Evolutionary conservation across 192 early-diverging fungal species (phyloP).

Genomic region (Cetraspora pellucida): DNA sequence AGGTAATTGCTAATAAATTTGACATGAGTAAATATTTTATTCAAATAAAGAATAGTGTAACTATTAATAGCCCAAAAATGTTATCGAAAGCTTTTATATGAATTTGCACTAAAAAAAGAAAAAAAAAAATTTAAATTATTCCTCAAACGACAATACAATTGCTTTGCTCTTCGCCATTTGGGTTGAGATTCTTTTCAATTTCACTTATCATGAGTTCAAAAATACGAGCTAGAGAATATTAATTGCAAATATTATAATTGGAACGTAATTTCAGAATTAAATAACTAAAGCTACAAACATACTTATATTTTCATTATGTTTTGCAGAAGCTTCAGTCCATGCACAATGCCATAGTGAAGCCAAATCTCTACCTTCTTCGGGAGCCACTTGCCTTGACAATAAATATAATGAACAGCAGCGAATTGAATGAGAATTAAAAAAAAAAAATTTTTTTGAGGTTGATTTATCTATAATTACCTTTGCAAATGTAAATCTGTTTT

Average conservation of each 20-base stretch:
- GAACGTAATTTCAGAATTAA: neutral
- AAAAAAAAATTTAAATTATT: no score
- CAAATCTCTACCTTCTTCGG: constrained; percentile 74
- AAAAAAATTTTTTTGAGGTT: neutral
- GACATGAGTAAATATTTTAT: no score
- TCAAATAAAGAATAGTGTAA: no score
- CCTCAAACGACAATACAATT: constrained; percentile 54
- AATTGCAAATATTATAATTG: neutral
- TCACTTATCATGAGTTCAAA: constrained; percentile 84
- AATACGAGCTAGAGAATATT: constrained; percentile 53
- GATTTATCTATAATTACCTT: constrained; percentile 41
- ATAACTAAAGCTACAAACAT: constrained; percentile 32
- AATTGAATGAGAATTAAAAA: neutral
- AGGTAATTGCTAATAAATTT: no score
- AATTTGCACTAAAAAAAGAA: no score
- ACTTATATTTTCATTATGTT: constrained; percentile 89
- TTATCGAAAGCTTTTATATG: no score
- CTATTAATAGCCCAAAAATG: no score
- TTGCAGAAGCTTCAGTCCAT: constrained; percentile 89
- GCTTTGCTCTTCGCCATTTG: constrained; percentile 56
- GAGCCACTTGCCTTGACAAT: constrained; percentile 67
- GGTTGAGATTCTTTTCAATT: constrained; percentile 77
- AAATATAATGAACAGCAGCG: neutral
- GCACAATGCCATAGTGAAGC: constrained; percentile 86
- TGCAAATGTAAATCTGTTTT: constrained; percentile 85